Percentiles rank a stretch among this genome's conserved stretches.
Conservation (phyloP, 441 rosid species). For the Populus hybrid region DNA sequence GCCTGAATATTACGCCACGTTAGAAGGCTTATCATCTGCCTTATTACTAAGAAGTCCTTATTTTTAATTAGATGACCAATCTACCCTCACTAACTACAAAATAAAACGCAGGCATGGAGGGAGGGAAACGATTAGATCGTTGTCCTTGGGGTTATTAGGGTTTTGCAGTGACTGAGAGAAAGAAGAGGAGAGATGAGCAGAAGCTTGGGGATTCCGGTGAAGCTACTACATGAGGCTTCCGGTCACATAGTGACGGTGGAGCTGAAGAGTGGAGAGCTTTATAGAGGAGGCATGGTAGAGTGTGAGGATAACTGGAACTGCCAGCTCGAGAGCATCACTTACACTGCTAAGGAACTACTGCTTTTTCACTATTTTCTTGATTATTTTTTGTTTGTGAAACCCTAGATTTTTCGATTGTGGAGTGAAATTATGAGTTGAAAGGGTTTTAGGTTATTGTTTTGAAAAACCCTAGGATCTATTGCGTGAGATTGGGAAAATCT, state of each 20-base stretch:
- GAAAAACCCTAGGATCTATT: slow-evolving; percentile 1
- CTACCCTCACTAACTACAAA: not conserved
- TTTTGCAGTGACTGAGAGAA: slow-evolving; percentile 26
- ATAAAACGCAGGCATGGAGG: not conserved
- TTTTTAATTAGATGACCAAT: not conserved
- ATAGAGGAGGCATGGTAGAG: slow-evolving; percentile 95
- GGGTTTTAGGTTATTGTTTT: not conserved
- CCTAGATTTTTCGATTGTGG: not conserved
- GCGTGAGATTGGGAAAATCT: not conserved
- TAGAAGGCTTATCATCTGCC: not conserved
- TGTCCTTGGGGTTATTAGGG: slow-evolving; percentile 35
- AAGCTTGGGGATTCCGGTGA: slow-evolving; percentile 96
- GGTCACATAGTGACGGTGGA: slow-evolving; percentile 96
- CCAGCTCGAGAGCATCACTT: slow-evolving; percentile 92
- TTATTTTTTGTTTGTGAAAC: not conserved
- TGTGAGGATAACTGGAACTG: slow-evolving; percentile 99
- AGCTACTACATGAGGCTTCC: slow-evolving; percentile 91
- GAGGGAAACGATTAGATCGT: not conserved
- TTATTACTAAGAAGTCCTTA: slow-evolving; percentile 1
- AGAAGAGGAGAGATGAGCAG: slow-evolving; percentile 58
- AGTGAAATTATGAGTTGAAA: not conserved
- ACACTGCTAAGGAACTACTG: slow-evolving; percentile 71
- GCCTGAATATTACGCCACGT: not conserved
- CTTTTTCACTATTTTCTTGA: not conserved
- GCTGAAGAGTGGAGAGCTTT: slow-evolving; percentile 95